Evolutionary conservation across 2,329 filamentous ascomycete genomes (phyloP).

Genomic region (Claviceps sp.): DNA sequence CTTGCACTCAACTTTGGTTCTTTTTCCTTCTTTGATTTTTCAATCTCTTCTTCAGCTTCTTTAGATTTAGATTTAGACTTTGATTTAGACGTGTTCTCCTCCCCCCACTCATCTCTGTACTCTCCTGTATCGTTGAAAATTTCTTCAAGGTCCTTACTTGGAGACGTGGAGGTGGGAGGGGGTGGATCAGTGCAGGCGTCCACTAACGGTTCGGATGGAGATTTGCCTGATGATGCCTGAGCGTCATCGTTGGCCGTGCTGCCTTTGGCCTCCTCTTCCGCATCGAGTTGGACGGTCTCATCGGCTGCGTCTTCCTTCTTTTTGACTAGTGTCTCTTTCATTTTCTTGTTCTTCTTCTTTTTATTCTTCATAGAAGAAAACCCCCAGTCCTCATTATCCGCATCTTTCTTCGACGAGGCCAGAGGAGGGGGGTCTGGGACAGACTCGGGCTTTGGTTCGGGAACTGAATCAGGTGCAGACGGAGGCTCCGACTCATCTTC

Average conservation of each 20-base stretch:
- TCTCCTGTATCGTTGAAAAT: constrained; percentile 20
- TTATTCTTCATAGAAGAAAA: constrained; percentile 34
- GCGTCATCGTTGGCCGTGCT: constrained; percentile 28
- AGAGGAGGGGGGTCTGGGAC: constrained; percentile 8
- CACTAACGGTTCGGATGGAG: constrained; percentile 28
- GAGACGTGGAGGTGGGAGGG: constrained; percentile 35
- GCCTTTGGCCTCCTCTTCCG: constrained; percentile 29
- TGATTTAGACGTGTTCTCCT: constrained; percentile 17
- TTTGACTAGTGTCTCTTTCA: constrained; percentile 35
- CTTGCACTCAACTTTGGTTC: constrained; percentile 33
- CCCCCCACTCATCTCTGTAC: constrained; percentile 22
- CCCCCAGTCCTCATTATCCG: constrained; percentile 25
- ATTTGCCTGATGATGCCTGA: constrained; percentile 29
- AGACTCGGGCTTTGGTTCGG: constrained; percentile 11
- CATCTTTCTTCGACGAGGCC: constrained; percentile 1
- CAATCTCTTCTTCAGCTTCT: constrained; percentile 21
- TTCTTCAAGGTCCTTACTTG: constrained; percentile 32
- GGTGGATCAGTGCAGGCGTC: constrained; percentile 27
- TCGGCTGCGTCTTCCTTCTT: constrained; percentile 32
- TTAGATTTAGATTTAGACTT: constrained; percentile 31
- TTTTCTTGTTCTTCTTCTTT: constrained; percentile 42
- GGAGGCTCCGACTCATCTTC: background rate
- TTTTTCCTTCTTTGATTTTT: constrained; percentile 22
- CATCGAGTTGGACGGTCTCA: constrained; percentile 32
- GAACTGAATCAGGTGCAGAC: constrained; percentile 14